Conservation (phyloP, 1,139 yeast genomes). For the Pichia sorboxylosa region DNA sequence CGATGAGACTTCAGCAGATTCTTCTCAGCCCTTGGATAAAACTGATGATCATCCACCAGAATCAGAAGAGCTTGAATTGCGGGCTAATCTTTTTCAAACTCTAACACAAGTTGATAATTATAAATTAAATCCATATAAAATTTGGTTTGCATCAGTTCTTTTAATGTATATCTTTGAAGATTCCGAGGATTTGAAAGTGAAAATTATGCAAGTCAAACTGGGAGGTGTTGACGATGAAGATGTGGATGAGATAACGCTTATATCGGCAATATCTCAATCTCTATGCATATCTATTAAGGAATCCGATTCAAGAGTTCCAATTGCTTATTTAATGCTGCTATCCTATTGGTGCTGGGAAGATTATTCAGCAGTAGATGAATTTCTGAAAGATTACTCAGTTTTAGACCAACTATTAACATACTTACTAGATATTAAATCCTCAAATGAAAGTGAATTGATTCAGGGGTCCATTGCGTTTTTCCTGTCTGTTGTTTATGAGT, state of each 20-base stretch:
- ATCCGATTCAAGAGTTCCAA: slow-evolving; percentile 64
- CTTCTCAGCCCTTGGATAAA: neutral
- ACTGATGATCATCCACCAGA: neutral
- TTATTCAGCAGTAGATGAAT: slow-evolving; percentile 61
- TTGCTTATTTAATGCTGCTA: slow-evolving; percentile 69
- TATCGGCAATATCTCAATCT: slow-evolving; percentile 73
- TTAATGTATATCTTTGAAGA: slow-evolving; percentile 55
- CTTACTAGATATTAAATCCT: slow-evolving; percentile 50
- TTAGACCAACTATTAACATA: slow-evolving; percentile 59
- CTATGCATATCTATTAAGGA: slow-evolving; percentile 53
- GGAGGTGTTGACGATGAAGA: slow-evolving; percentile 73
- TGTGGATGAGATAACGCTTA: slow-evolving; percentile 47
- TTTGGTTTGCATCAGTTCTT: slow-evolving; percentile 74
- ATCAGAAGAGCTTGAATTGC: slow-evolving; percentile 13
- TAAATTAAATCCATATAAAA: slow-evolving; percentile 71
- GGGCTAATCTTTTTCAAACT: slow-evolving; percentile 49
- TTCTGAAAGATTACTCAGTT: slow-evolving; percentile 55
- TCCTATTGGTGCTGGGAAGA: slow-evolving; percentile 75
- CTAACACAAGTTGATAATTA: slow-evolving; percentile 74
- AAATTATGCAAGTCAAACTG: slow-evolving; percentile 44
- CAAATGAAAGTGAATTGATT: slow-evolving; percentile 46
- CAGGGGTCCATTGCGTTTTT: slow-evolving; percentile 69
- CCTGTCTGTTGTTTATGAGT: slow-evolving; percentile 73
- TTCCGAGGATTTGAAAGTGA: slow-evolving; percentile 37
- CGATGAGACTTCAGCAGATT: neutral